A percentile compares a stretch with the other conserved stretches of the same genome.
Conservation (phyloP, 441 rosid genomes). For the Dalechampia spathulata region DNA sequence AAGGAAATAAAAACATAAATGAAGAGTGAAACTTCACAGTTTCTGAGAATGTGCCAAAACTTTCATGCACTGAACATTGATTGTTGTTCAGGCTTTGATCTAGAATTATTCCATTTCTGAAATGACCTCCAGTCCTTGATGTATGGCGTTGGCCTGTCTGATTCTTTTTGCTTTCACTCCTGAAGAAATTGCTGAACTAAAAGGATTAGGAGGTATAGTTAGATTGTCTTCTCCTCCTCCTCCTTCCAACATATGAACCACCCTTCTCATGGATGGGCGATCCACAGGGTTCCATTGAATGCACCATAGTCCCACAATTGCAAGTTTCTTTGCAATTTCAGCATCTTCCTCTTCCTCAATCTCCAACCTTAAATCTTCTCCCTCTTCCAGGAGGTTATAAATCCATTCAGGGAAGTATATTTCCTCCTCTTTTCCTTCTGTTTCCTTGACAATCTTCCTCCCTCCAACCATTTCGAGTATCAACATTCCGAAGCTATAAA, state of each 20-base stretch:
- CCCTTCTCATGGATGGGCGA: not conserved
- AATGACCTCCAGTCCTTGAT: not conserved
- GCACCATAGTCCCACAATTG: too few relatives aligned
- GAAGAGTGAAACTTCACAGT: too few relatives aligned
- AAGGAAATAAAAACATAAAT: too few relatives aligned
- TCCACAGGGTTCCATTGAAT: too few relatives aligned
- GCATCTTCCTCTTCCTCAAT: not conserved
- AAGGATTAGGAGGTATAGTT: slow-evolving; percentile 1
- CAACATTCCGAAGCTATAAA: too few relatives aligned
- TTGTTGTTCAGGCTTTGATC: too few relatives aligned
- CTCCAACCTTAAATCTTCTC: not conserved
- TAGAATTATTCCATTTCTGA: not conserved
- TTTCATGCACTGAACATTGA: too few relatives aligned
- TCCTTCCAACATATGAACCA: not conserved
- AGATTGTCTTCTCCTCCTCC: not conserved
- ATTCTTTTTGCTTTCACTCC: not conserved
- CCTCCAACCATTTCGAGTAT: not conserved
- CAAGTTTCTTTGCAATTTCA: too few relatives aligned
- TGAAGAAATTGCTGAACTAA: not conserved
- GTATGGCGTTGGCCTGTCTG: not conserved
- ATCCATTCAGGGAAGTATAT: slow-evolving; percentile 4
- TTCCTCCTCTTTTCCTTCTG: not conserved
- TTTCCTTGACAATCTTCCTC: not conserved
- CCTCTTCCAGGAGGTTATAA: slow-evolving; percentile 1
- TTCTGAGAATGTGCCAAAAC: too few relatives aligned